Percentiles rank a stretch among this genome's conserved stretches.
Evolutionary conservation across 257 asterid genomes (phyloP).

Genomic region (Marsdenia floribunda): DNA sequence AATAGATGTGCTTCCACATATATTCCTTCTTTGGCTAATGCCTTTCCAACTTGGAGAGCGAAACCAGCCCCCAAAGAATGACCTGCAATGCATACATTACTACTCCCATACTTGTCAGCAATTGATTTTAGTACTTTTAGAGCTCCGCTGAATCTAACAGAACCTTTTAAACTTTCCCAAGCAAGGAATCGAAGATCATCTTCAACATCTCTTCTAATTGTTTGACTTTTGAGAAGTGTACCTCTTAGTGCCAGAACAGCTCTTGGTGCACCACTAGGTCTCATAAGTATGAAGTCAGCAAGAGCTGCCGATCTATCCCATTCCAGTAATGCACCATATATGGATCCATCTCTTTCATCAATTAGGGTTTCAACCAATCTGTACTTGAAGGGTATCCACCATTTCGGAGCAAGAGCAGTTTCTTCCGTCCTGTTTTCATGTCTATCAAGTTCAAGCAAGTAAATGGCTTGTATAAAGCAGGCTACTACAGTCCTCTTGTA

Average conservation of each 20-base stretch:
- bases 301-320: constrained; percentile 96
- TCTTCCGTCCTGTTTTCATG: constrained; percentile 69
- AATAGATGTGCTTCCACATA: constrained; percentile 90
- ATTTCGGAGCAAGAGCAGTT: constrained; percentile 90
- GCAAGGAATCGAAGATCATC: constrained; percentile 92
- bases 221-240: constrained; percentile 69
- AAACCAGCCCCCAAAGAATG: constrained; percentile 97
- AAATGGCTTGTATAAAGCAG: constrained; percentile 93
- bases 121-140: constrained; percentile 49
- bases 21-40: constrained; percentile 87
- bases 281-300: constrained; percentile 60
- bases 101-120: constrained; percentile 64
- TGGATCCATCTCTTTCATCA: constrained; percentile 91
- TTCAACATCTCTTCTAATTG: constrained; percentile 82
- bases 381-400: constrained; percentile 98
- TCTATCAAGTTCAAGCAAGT: constrained; percentile 88
- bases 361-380: constrained; percentile 58
- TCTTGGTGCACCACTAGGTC: constrained; percentile 90
- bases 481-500: constrained; percentile 86
- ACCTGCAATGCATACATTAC: constrained; percentile 71
- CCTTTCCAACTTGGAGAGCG: constrained; percentile 93
- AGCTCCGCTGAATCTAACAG: constrained; percentile 63
- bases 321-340: constrained; percentile 83
- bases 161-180: constrained; percentile 88
- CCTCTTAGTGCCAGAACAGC: constrained; percentile 85